Conservation (phyloP, 2,329 filamentous ascomycete genomes). For the Colletotrichum coccodes region DNA sequence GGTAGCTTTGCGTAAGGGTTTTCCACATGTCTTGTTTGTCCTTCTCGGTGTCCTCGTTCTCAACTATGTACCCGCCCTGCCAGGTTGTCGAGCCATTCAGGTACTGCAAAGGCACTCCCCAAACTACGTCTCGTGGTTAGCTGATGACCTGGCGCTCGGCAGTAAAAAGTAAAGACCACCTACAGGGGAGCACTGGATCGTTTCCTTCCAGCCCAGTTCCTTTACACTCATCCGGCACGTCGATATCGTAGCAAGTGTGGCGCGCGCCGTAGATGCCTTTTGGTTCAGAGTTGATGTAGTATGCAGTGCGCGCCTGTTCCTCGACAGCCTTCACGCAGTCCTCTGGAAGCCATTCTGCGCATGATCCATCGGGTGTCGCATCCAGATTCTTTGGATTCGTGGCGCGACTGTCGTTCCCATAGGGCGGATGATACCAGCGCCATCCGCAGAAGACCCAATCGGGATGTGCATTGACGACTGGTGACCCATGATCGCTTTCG, state of each 20-base stretch:
- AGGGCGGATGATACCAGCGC: background rate
- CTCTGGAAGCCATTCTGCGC: background rate
- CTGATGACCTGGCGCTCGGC: background rate
- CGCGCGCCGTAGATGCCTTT: background rate
- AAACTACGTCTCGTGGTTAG: background rate
- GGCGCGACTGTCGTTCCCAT: background rate
- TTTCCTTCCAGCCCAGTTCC: background rate
- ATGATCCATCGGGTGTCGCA: background rate
- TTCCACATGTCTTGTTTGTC: constrained; percentile 3
- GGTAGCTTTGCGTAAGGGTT: background rate
- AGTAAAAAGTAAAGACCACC: background rate
- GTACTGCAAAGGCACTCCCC: background rate
- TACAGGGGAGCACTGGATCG: background rate
- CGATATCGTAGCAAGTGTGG: background rate
- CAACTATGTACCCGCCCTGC: background rate
- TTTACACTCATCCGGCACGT: background rate
- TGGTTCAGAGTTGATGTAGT: background rate
- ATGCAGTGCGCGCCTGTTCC: background rate
- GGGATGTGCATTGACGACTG: background rate
- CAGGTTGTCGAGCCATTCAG: constrained; percentile 6
- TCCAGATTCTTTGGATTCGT: background rate
- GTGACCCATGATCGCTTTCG: background rate
- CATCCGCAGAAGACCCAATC: constrained; percentile 14
- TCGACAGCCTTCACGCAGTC: background rate
- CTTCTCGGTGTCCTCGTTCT: background rate